Evolutionary conservation across 2,329 filamentous ascomycete species (phyloP), one percentile per base, ranked within the genome.

Genomic region (Boeremia lycopersici): DNA sequence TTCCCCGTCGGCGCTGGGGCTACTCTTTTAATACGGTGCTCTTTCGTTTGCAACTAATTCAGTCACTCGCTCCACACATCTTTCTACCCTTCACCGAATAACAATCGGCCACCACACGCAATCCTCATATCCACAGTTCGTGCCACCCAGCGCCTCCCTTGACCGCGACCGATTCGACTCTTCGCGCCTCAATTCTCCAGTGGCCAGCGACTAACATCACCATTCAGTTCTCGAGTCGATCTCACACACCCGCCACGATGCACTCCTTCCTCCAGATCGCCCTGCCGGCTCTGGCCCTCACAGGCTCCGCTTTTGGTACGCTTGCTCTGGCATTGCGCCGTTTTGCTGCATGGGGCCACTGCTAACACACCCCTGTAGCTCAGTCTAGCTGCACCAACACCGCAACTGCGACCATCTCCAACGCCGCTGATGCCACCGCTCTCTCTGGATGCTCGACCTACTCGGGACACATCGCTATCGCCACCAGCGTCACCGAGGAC

Each of bases 371-470:
- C 15, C 25, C 11, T 39, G 58, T 64, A 68, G 73, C 69, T 53
- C 63, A 71, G 48, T 49, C 47, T n/a, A 36, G 47, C 47, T 81
- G 79, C 73, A 76, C 72, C 57, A 64, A 57, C 53, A 69, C 75
- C 67, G 79, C 74, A 62, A 82, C 77, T 76, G 79, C 74, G 56
- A 86, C 84, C 63, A 81, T 91, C 78, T 82, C 82, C 74, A 80
- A 74, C 78, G 78, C 74, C 49, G 84, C 85, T 65, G 83, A 90
- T 71, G 86, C 84, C 53, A 81, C 81, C 15, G 74, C 73, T 43
- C 78, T 93, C 56, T 74, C 82, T 48, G 69, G 72, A 60, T 96
- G 93, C 84, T 73, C 77, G n/a, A 89, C 84, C 51, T 82, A 90
- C 72, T 78, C 84, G 46, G 91, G 89, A 69, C 82, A 84, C 73